Conservation (phyloP, 2,329 filamentous ascomycete species). For the Ciborinia camelliae region DNA sequence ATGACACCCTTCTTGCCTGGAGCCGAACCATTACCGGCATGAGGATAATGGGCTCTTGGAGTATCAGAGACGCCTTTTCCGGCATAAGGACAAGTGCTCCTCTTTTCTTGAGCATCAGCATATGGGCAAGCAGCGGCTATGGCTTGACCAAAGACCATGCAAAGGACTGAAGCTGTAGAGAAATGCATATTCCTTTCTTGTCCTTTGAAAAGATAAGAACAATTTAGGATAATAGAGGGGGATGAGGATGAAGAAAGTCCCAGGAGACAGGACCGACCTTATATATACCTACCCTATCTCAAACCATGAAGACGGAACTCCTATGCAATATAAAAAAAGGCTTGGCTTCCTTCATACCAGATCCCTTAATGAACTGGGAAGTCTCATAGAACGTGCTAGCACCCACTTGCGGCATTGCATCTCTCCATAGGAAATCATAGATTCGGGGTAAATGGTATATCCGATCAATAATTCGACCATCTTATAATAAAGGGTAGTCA, state of each 20-base stretch:
- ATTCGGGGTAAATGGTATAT: background rate
- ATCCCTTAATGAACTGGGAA: background rate
- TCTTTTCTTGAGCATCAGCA: constrained; percentile 1
- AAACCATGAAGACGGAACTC: background rate
- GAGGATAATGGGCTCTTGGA: background rate
- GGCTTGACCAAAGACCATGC: background rate
- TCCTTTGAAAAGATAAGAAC: background rate
- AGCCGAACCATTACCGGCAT: background rate
- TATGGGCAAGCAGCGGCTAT: background rate
- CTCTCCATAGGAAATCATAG: background rate
- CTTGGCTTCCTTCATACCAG: background rate
- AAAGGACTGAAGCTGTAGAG: background rate
- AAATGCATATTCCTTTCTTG: constrained; percentile 2
- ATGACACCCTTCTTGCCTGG: constrained; percentile 19
- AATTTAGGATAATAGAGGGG: background rate
- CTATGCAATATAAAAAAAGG: background rate
- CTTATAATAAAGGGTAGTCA: background rate
- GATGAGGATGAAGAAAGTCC: background rate
- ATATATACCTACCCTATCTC: background rate
- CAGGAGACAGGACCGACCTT: background rate
- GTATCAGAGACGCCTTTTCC: background rate
- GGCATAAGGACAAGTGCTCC: background rate
- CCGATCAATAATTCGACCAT: background rate
- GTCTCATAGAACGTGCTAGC: background rate
- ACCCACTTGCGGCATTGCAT: background rate